A percentile compares a stretch with the other conserved stretches of the same genome.
These are phyloP conservation scores for Dendryphion nanum DNA, from an alignment of 2,329 filamentous ascomycete species.

Conservation along the genomic window DNA sequence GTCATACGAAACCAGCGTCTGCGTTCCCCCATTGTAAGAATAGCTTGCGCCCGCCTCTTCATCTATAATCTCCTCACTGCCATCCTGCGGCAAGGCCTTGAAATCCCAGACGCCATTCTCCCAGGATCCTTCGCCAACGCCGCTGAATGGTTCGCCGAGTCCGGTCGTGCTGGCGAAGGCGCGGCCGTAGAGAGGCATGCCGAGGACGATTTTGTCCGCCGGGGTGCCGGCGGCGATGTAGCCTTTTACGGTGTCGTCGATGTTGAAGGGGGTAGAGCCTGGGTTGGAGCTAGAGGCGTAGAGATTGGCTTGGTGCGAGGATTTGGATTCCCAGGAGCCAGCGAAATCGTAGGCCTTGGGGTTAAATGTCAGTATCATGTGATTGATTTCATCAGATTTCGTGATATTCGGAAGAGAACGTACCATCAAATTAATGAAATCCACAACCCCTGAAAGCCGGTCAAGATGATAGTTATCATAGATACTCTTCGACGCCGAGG, in stretches of 20 bases:
- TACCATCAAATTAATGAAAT: slow-evolving; percentile 52
- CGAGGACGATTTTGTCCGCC: slow-evolving; percentile 74
- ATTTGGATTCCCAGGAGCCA: slow-evolving; percentile 71
- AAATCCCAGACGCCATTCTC: slow-evolving; percentile 75
- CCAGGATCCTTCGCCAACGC: slow-evolving; percentile 77
- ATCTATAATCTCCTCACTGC: slow-evolving; percentile 65
- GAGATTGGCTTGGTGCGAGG: slow-evolving; percentile 82
- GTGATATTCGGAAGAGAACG: slow-evolving; percentile 3
- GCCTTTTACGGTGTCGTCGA: slow-evolving; percentile 65
- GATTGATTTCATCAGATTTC: neutral
- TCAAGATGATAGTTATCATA: slow-evolving; percentile 42
- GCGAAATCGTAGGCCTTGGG: slow-evolving; percentile 53
- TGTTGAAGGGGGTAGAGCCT: slow-evolving; percentile 73
- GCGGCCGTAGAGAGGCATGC: slow-evolving; percentile 90
- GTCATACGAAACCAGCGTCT: slow-evolving; percentile 74
- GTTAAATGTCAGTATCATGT: slow-evolving; percentile 5
- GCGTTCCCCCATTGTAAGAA: slow-evolving; percentile 65
- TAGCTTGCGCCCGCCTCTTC: slow-evolving; percentile 67
- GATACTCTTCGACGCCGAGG: slow-evolving; percentile 45
- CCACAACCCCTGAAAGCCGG: slow-evolving; percentile 43
- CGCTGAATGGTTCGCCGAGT: slow-evolving; percentile 65
- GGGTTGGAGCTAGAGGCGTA: slow-evolving; percentile 59
- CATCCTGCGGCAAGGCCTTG: slow-evolving; percentile 74
- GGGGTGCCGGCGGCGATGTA: slow-evolving; percentile 65
- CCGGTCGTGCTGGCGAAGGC: slow-evolving; percentile 79